These are phyloP conservation scores for Beta macrorhiza DNA, from an alignment of 179 eudicot genomes.

Conservation along the genomic window DNA sequence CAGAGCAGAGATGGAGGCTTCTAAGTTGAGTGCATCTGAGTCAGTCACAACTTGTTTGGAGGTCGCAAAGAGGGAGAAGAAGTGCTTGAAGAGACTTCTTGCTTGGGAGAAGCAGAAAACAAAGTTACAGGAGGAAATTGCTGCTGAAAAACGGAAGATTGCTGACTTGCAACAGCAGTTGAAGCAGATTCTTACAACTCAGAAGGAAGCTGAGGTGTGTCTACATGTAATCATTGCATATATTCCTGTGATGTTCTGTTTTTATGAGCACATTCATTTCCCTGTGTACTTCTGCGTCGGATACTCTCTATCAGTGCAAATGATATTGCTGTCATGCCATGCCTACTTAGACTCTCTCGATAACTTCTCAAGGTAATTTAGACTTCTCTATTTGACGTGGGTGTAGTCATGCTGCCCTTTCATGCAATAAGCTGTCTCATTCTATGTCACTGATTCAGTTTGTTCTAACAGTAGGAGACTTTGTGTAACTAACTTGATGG, in stretches of 20 bases:
- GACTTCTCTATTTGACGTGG: background rate
- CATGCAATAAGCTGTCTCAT: background rate
- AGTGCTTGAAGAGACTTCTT: slow-evolving; percentile 74
- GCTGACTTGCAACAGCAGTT: slow-evolving; percentile 59
- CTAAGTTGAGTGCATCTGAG: slow-evolving; percentile 92
- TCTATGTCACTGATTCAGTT: background rate
- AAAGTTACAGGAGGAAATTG: slow-evolving; percentile 84
- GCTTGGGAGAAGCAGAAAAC: slow-evolving; percentile 96
- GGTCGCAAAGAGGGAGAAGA: slow-evolving; percentile 90
- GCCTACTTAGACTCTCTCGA: background rate
- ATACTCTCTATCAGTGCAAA: slow-evolving; percentile 1
- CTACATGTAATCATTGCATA: slow-evolving; percentile 2
- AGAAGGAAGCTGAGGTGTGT: slow-evolving; percentile 76
- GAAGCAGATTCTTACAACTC: slow-evolving; percentile 60
- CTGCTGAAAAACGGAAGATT: slow-evolving; percentile 71
- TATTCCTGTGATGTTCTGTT: slow-evolving; percentile 6
- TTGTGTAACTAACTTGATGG: background rate
- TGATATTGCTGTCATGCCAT: slow-evolving; percentile 11
- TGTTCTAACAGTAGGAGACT: slow-evolving; percentile 1
- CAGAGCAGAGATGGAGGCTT: slow-evolving; percentile 98
- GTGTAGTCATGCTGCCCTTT: background rate
- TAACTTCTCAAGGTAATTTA: slow-evolving; percentile 6
- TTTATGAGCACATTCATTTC: background rate
- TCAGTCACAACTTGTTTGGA: slow-evolving; percentile 76
- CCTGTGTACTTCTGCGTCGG: background rate